Base-by-base conservation (phyloP, 2,329 filamentous ascomycete species). In the Phialocephala sp. region DNA sequence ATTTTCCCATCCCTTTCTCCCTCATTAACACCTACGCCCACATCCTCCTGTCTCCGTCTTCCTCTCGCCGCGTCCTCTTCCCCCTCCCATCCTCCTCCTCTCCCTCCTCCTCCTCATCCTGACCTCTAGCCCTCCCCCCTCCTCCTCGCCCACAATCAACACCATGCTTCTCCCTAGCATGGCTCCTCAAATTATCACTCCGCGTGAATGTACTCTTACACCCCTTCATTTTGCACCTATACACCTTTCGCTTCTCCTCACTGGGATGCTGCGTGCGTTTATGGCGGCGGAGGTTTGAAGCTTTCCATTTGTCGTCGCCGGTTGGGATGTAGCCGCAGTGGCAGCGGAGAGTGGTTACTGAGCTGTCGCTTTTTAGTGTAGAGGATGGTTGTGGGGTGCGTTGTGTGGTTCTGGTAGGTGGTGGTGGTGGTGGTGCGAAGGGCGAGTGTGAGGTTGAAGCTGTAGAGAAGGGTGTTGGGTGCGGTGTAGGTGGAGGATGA, bases 221-320 rank as follows among this genome's bases (percentile, higher is more conserved):
- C 1, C 69, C 70, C 1, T 36, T 35, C 39, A 66, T 70, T 1
- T 32, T 35, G 60, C 73, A 75, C 1, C 27, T 20, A 47, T 70
- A 66, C 1, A 62, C 35, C 43, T 22, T 57, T n/a, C 55, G n/a
- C n/a, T 70, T 69, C 14, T 45, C 32, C 18, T 68, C 59, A 8
- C 37, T 18, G 3, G 63, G 50, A 54, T 75, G 73, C 32, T 71
- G 72, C 2, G 68, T 72, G 15, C 66, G 65, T 27, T 70, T 69
- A 43, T 74, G 73, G 4, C 73, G 63, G 6, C 66, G 67, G 2
- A 75, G 59, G 24, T 75, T 75, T 1, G 71, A 74, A 8, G 59
- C 57, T 64, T 71, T 73, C 72, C 72, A 75, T 60, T 69, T 69
- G 9, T 74, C 65, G 52, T 72, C 63, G 20, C 73, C 73, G 2